A percentile compares a stretch with the other conserved stretches of the same genome.
phyloP scores from a whole-genome alignment of 495 filamentous ascomycete genomes.

The Tricharina praecox region DNA sequence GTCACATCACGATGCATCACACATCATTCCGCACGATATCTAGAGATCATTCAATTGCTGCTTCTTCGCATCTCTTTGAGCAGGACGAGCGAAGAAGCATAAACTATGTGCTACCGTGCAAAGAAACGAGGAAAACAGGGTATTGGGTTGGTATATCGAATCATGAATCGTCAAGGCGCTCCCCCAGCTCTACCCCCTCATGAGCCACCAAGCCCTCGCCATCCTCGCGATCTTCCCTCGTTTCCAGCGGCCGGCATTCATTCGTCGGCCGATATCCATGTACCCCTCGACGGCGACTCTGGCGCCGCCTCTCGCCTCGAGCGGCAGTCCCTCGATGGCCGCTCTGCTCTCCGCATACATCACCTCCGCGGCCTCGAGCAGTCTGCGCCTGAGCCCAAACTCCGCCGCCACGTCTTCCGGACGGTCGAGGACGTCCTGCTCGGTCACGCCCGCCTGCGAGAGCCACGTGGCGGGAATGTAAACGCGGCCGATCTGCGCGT shows the following conservation, averaged over 20 bases:
- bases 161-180: too few relatives aligned
- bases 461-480: conserved; percentile 50
- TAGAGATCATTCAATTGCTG: too few relatives aligned
- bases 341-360: conserved; percentile 34
- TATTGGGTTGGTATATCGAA: too few relatives aligned
- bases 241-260: conserved; percentile 28
- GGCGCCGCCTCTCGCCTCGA: conserved; percentile 40
- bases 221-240: conserved; percentile 14
- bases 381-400: conserved; percentile 33
- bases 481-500: conserved; percentile 42
- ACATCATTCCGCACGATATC: too few relatives aligned
- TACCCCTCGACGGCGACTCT: conserved; percentile 54
- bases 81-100: too few relatives aligned
- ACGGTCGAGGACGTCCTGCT: conserved; percentile 34
- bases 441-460: conserved; percentile 35
- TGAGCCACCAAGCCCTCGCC: conserved; percentile 36
- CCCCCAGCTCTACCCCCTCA: conserved; percentile 35
- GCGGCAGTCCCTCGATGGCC: conserved; percentile 41
- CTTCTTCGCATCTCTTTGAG: too few relatives aligned
- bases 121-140: too few relatives aligned
- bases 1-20: too few relatives aligned
- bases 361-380: conserved; percentile 40
- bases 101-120: too few relatives aligned
- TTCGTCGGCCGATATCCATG: conserved; percentile 51
- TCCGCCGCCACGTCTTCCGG: conserved; percentile 32